Evolutionary conservation across 1,284 basidiomycete species (phyloP).

Genomic region (Ceratobasidium sp.): DNA sequence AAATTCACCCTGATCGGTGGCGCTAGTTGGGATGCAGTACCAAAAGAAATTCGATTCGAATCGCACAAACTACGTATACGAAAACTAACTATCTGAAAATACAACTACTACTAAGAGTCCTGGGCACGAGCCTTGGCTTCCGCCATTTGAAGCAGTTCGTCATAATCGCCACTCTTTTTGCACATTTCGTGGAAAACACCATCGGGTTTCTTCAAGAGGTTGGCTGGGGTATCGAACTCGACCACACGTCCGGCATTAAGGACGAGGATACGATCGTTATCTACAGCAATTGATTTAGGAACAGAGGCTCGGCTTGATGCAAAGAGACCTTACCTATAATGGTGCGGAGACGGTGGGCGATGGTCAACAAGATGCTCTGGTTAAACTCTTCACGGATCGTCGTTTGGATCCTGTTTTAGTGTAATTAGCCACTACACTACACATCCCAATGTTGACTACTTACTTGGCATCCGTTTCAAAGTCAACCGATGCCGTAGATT

Average conservation of each 20-base stretch:
- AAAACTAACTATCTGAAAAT: neutral
- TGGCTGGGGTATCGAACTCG: constrained; percentile 55
- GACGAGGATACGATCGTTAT: constrained; percentile 59
- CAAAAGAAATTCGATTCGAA: neutral
- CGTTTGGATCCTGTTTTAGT: constrained; percentile 62
- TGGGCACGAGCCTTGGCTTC: constrained; percentile 11
- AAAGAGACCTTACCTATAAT: constrained; percentile 27
- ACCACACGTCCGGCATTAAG: constrained; percentile 56
- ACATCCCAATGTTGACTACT: neutral
- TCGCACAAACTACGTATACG: neutral
- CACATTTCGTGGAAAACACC: constrained; percentile 57
- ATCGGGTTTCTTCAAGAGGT: constrained; percentile 51
- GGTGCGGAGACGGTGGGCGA: constrained; percentile 43
- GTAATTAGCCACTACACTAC: neutral
- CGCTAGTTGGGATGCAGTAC: no score
- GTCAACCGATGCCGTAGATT: constrained; percentile 52
- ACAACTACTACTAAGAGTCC: neutral
- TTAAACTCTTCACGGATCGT: constrained; percentile 79
- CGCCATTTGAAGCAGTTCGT: constrained; percentile 39
- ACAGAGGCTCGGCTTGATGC: neutral
- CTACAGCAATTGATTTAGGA: constrained; percentile 45
- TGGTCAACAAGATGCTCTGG: constrained; percentile 75
- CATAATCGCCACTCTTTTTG: constrained; percentile 53
- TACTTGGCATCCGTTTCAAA: constrained; percentile 54
- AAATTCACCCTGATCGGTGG: neutral